A percentile compares a stretch with the other conserved stretches of the same genome.
phyloP scores from a whole-genome alignment of 192 early-diverging fungal genomes.

The Backusella morwellensis region DNA sequence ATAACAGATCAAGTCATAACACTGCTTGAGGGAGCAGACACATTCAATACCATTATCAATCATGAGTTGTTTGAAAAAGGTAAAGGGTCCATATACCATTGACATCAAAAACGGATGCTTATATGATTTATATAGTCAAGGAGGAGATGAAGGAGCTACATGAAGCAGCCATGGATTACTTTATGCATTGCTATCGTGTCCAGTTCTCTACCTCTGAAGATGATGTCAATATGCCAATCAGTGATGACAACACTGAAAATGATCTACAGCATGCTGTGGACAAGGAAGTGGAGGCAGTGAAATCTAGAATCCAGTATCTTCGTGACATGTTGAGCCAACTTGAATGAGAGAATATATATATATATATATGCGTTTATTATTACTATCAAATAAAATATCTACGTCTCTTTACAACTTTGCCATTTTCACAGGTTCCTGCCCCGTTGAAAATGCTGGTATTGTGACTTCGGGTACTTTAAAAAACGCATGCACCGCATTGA shows the following conservation, averaged over 20 bases:
- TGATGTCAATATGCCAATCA: neutral
- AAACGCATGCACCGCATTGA: slow-evolving; percentile 22
- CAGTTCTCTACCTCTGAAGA: neutral
- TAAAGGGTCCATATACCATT: neutral
- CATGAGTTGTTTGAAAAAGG: neutral
- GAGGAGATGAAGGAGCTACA: neutral
- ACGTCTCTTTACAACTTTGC: neutral
- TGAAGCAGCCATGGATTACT: neutral
- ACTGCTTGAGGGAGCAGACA: neutral
- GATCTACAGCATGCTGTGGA: neutral
- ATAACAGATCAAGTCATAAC: neutral
- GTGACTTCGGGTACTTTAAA: slow-evolving; percentile 11
- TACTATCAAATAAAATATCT: neutral
- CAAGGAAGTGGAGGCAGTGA: neutral
- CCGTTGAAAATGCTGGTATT: neutral
- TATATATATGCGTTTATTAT: neutral
- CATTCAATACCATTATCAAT: neutral
- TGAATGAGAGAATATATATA: neutral
- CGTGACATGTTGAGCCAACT: neutral
- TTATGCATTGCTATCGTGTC: neutral
- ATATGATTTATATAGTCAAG: neutral
- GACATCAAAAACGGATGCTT: neutral
- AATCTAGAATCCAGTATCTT: neutral
- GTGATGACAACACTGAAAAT: neutral
- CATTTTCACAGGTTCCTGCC: neutral